Evolutionary conservation across 305 asterid species (phyloP), one percentile per base, ranked within the genome.

Genomic region (Fraxinus nigra): DNA sequence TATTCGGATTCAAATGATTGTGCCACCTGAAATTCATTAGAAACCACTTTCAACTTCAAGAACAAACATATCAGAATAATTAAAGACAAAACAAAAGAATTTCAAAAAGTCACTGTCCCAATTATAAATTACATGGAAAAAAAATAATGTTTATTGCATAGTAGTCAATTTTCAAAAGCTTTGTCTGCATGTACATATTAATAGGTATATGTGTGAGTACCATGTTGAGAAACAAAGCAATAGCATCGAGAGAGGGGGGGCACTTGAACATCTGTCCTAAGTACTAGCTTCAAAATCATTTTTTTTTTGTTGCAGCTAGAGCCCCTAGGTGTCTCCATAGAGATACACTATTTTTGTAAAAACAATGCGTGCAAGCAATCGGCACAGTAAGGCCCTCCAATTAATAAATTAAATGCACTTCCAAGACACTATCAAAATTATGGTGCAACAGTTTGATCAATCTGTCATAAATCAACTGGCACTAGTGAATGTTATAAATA

Each of bases 1-100:
- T 95, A 86, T 86, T 80, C 13, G 99, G 99, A 90, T 95, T 93
- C 91, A 95, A 92, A 91, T 93, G 99, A 88, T 95, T 95, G 91
- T 94, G 97, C 98, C 99, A 95, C 90, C 99, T 95, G 92, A 82
- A 81, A 86, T 75, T 75, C 34, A 84, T 32, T 72, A 84, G 67
- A 82, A 37, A 76, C 24, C 22, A 69, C 33, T 34, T 18, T 59
- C 69, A 22, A 43, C 56, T 75, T 75, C 32, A 22, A 8, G 37
- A 43, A 75, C 32, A n/a, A 13, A 43, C 18, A 20, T 22, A 40
- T 24, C 59, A 24, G 79, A 75, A 43, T 11, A 28, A 10, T 79
- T 30, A 20, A 38, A 32, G 11, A 20, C 24, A 32, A 11, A 43
- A 8, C 48, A 3, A 76, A 76, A 46, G 38, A 76, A 38, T 32